These are phyloP conservation scores for Elsinoe fawcettii DNA, from an alignment of 2,329 filamentous ascomycete species.

Conservation along the genomic window DNA sequence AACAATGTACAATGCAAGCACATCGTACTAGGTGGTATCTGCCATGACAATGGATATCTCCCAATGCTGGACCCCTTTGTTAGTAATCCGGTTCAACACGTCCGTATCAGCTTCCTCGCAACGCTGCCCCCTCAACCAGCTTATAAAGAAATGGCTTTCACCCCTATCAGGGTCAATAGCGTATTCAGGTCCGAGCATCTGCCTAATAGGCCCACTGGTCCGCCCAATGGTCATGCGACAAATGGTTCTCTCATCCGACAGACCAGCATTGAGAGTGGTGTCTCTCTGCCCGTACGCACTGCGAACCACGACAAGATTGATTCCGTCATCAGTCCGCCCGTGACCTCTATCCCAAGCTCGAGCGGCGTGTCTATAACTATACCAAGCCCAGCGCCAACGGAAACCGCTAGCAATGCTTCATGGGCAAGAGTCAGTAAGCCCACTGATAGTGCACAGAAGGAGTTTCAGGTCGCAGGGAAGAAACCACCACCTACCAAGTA, in stretches of 20 bases:
- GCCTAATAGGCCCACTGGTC: constrained; percentile 26
- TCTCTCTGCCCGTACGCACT: constrained; percentile 12
- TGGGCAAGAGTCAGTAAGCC: constrained; percentile 39
- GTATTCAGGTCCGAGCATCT: constrained; percentile 37
- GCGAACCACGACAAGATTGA: not conserved
- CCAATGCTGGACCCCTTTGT: constrained; percentile 40
- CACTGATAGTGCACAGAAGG: constrained; percentile 27
- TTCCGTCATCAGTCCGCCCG: not conserved
- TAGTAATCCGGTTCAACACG: constrained; percentile 31
- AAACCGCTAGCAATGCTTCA: constrained; percentile 21
- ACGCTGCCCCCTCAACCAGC: constrained; percentile 35
- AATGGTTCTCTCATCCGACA: not conserved
- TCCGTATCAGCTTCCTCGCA: constrained; percentile 40
- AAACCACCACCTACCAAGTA: constrained; percentile 28
- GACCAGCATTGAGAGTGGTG: not conserved
- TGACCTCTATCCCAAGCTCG: not conserved
- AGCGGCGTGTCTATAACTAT: constrained; percentile 14
- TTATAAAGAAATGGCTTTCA: constrained; percentile 37
- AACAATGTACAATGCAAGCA: constrained; percentile 56
- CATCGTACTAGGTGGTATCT: constrained; percentile 53
- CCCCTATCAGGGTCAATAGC: constrained; percentile 31
- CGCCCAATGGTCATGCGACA: not conserved
- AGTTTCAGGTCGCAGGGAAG: constrained; percentile 32
- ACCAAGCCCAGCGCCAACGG: constrained; percentile 16
- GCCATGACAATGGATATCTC: constrained; percentile 50